Conservation (phyloP, 306 rosid species). For the Castanea crenata region DNA sequence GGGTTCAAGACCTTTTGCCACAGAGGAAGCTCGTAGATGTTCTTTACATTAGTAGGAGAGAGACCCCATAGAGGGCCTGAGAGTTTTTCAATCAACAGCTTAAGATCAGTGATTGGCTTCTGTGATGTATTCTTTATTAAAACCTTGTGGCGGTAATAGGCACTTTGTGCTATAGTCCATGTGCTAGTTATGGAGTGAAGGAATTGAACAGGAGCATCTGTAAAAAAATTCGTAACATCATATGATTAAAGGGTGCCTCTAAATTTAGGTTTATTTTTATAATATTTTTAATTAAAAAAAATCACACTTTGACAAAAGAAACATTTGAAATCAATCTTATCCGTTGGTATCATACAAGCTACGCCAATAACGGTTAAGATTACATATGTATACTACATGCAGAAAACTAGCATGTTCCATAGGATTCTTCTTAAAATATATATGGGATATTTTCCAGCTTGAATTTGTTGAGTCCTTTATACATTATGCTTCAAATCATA, state of each 20-base stretch:
- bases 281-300: not conserved
- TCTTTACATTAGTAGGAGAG: constrained; percentile 52
- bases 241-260: not conserved
- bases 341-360: no score
- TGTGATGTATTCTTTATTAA: constrained; percentile 61
- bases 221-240: constrained; percentile 1
- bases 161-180: constrained; percentile 47
- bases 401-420: no score
- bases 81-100: constrained; percentile 52
- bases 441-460: no score
- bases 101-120: constrained; percentile 57
- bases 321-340: no score
- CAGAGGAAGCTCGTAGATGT: constrained; percentile 60
- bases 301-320: not conserved
- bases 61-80: constrained; percentile 79
- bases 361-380: no score
- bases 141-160: constrained; percentile 72
- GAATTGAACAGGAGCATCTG: constrained; percentile 53
- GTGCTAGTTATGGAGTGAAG: constrained; percentile 66
- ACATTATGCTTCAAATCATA: not conserved
- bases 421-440: no score
- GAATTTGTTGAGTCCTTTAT: not conserved
- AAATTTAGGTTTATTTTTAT: not conserved
- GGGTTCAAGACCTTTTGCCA: constrained; percentile 65
- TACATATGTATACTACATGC: no score